phyloP scores from a whole-genome alignment of 352 stramenopile genomes.

The Pythium sukuiense region DNA sequence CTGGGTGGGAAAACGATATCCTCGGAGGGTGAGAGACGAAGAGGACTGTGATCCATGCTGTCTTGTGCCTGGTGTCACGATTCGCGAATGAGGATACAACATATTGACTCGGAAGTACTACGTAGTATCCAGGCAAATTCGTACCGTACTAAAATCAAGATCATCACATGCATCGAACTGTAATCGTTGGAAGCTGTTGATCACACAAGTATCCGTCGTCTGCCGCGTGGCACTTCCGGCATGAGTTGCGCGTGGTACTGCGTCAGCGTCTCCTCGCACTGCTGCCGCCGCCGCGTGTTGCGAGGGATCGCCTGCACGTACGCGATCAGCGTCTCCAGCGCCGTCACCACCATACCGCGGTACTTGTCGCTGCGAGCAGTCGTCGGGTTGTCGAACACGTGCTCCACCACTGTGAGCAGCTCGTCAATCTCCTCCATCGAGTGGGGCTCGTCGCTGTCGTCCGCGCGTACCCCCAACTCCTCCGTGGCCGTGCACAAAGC shows the following conservation, averaged over 20 bases:
- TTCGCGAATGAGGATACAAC: too few species aligned
- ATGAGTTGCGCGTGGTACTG: conserved; percentile 8
- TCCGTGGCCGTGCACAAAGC: conserved; percentile 5
- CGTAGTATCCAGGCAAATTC: too few species aligned
- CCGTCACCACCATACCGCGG: background rate
- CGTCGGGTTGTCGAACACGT: conserved; percentile 25
- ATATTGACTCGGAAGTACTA: too few species aligned
- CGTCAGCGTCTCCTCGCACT: conserved; percentile 10
- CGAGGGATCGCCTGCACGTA: conserved; percentile 17
- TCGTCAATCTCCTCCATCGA: conserved; percentile 24
- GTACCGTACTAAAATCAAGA: too few species aligned
- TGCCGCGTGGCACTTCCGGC: background rate
- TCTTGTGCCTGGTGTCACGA: too few species aligned
- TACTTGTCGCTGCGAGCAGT: conserved; percentile 11
- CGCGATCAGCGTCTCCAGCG: conserved; percentile 9
- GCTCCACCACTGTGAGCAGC: conserved; percentile 15
- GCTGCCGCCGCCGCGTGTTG: conserved; percentile 18
- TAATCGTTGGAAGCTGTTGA: too few species aligned
- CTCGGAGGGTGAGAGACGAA: too few species aligned
- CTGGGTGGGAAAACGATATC: background rate
- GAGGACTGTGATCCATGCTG: too few species aligned
- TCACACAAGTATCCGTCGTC: background rate
- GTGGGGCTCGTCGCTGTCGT: conserved; percentile 1
- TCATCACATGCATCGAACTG: too few species aligned
- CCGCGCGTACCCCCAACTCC: background rate